phyloP scores from a whole-genome alignment of 768 basidiomycete species.

The Psilocybe tampanensis region DNA sequence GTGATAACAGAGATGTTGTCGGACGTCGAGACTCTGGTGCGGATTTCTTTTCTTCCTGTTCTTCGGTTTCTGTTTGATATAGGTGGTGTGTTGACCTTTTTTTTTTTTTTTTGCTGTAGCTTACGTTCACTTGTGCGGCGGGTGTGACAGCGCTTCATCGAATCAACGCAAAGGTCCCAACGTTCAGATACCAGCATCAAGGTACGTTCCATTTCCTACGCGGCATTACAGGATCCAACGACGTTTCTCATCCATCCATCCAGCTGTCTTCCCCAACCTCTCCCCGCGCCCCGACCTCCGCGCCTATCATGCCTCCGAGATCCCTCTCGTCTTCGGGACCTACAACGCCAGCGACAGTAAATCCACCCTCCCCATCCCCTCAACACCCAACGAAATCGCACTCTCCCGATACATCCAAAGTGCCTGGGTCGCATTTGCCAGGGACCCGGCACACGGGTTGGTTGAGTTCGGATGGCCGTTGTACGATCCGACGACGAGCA shows the following conservation, averaged over 20 bases:
- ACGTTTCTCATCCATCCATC: background rate
- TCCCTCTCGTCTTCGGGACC: constrained; percentile 42
- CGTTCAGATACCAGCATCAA: constrained; percentile 32
- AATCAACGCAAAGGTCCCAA: constrained; percentile 24
- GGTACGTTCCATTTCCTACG: constrained; percentile 19
- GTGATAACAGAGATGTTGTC: constrained; percentile 29
- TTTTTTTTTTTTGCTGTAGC: constrained; percentile 6
- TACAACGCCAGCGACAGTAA: constrained; percentile 28
- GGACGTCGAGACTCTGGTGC: constrained; percentile 33
- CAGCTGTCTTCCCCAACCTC: constrained; percentile 37
- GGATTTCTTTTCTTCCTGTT: too few relatives aligned
- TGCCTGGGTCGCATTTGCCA: constrained; percentile 44
- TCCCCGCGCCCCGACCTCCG: constrained; percentile 33
- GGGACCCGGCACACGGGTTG: constrained; percentile 34
- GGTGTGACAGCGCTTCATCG: constrained; percentile 26
- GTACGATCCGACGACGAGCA: constrained; percentile 18
- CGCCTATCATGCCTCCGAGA: constrained; percentile 39
- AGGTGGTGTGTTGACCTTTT: too few relatives aligned
- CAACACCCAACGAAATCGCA: constrained; percentile 24
- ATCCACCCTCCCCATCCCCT: too few relatives aligned
- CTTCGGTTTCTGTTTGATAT: too few relatives aligned
- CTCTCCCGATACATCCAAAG: constrained; percentile 36
- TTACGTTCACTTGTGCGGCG: constrained; percentile 31
- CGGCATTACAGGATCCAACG: background rate
- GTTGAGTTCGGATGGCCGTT: constrained; percentile 23